Base-by-base conservation (phyloP, 1,284 basidiomycete species). In the Sanghuangporus baumii region DNA sequence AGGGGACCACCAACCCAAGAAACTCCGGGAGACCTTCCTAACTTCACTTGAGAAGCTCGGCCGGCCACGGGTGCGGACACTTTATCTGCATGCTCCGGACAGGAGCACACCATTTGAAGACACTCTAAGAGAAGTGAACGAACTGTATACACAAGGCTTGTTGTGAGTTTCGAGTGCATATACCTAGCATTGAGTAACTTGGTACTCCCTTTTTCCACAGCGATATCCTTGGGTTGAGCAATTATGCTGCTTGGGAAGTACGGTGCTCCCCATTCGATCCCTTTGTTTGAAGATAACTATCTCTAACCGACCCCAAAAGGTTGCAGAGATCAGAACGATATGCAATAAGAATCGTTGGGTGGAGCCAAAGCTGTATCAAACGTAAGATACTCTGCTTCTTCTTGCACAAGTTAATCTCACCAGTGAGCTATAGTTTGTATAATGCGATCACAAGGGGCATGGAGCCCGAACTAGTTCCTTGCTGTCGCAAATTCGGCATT, bases 391-490 rank as follows among this genome's bases (percentile, higher is more conserved):
- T 14, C n/a, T 23, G 12, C 12, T 14, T 16, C 12, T 37, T 65
- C 43, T 46, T 18, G 6, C 16, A 11, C 16, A 46, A n/a, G 16
- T 7, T 18, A 7, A n/a, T n/a, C 3, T 46, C 43, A 46, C 43
- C 7, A 18, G 4, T n/a, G 20, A n/a, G 8, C 16, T 31, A 9
- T 20, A 77, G 78, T 12, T 81, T 81, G 76, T 83, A 83, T 69
- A 83, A 83, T 60, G 78, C 80, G 1, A 73, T 83, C 63, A 81
- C 79, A 1, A 78, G 83, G 7, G 76, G 75, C 47, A 81, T 82
- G 55, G 82, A 86, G 66, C 64, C 80, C 1, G 83, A 86, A 70
- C 75, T 85, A 23, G 72, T 84, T n/a, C 81, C 81, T 1, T 83
- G 82, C 71, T 75, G 77, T 64, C 77, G 83, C 59, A 84, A 84